A percentile compares a stretch with the other conserved stretches of the same genome.
Evolutionary conservation across 768 basidiomycete genomes (phyloP).

Genomic region (Cystobasidium tubakii): DNA sequence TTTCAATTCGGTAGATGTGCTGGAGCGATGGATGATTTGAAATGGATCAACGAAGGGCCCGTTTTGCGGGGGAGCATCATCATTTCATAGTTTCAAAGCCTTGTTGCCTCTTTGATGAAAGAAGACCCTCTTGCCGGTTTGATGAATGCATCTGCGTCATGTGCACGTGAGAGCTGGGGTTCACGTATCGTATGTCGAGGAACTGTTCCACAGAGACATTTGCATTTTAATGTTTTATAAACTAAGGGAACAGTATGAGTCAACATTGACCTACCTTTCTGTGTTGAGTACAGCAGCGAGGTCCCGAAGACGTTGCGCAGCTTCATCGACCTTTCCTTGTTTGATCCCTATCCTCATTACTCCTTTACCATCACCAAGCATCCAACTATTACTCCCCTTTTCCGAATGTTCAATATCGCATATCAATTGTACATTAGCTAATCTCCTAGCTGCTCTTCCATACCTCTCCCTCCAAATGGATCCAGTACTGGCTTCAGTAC

Average conservation of each 20-base stretch:
- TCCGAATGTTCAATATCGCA: conserved; percentile 17
- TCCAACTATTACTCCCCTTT: not conserved
- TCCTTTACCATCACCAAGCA: not conserved
- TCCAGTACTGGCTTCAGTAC: not conserved
- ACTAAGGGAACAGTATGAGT: too few species aligned
- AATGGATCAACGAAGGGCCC: not conserved
- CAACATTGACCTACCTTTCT: too few species aligned
- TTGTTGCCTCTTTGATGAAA: too few species aligned
- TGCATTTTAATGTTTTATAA: too few species aligned
- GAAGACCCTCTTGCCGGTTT: too few species aligned
- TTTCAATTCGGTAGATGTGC: not conserved
- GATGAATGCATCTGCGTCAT: too few species aligned
- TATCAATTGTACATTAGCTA: conserved; percentile 2
- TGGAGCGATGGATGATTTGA: not conserved
- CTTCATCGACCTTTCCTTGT: not conserved
- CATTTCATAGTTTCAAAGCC: too few species aligned
- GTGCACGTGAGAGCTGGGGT: too few species aligned
- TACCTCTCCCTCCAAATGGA: not conserved
- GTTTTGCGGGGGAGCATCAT: too few species aligned
- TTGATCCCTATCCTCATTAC: not conserved
- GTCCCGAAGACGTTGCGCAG: not conserved
- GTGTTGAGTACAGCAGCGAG: not conserved
- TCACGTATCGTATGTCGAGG: too few species aligned
- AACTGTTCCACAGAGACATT: too few species aligned
- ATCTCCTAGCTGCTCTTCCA: conserved; percentile 11